Evolutionary conservation across 441 rosid species (phyloP).

Genomic region (Isatis lusitanica): DNA sequence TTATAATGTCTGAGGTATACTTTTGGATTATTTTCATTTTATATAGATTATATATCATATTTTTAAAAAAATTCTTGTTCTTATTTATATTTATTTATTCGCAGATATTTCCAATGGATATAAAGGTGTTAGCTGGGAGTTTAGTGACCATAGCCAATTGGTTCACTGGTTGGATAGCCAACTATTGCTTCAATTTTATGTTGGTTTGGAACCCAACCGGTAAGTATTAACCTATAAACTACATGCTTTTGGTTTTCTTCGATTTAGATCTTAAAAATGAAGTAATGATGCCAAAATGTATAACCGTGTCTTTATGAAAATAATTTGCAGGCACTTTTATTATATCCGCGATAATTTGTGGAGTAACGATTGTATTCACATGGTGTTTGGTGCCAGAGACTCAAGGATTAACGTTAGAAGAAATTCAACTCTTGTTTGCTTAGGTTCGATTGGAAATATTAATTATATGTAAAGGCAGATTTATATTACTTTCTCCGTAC

Average conservation of each 20-base stretch:
- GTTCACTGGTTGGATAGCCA: conserved; percentile 42
- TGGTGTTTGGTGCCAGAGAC: conserved; percentile 39
- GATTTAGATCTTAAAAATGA: not conserved
- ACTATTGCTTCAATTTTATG: conserved; percentile 44
- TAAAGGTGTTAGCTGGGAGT: conserved; percentile 49
- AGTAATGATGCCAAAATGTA: not conserved
- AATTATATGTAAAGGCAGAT: not conserved
- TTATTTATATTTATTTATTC: not conserved
- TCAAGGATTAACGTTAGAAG: conserved; percentile 34
- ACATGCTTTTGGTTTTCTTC: not conserved
- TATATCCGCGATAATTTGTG: conserved; percentile 25
- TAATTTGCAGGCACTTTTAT: conserved; percentile 29
- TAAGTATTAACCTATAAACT: conserved; percentile 5
- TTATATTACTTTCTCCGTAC: not conserved
- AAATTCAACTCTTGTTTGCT: conserved; percentile 27
- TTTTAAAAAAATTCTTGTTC: too few relatives aligned
- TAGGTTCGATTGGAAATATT: not conserved
- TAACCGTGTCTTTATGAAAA: not conserved
- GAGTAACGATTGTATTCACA: conserved; percentile 30
- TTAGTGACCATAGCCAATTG: conserved; percentile 45
- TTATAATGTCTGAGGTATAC: conserved; percentile 71
- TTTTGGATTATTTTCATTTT: not conserved
- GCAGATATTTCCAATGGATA: conserved; percentile 48
- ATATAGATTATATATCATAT: not conserved
- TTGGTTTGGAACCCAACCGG: conserved; percentile 51